phyloP scores from a whole-genome alignment of 192 early-diverging fungal genomes.

The Blastocladiella britannica region DNA sequence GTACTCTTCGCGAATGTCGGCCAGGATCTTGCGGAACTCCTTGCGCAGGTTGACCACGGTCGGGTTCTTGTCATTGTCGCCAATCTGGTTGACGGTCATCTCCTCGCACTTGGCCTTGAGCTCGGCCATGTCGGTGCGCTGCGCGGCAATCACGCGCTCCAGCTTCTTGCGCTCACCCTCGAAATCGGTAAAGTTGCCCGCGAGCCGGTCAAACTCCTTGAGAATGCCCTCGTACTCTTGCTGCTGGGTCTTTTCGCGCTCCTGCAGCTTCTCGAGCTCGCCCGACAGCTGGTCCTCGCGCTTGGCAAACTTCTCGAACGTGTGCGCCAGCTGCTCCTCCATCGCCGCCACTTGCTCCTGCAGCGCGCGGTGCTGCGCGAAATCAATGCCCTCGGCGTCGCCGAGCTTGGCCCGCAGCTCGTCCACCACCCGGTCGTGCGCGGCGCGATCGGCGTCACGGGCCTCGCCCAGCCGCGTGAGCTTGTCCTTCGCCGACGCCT shows the following conservation, averaged over 20 bases:
- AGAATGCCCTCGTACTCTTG: background rate
- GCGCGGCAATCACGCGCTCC: constrained; percentile 5
- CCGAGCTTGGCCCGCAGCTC: background rate
- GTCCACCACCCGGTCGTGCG: background rate
- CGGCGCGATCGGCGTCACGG: background rate
- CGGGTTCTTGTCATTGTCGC: constrained; percentile 3
- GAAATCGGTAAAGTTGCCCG: constrained; percentile 4
- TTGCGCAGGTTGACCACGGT: constrained; percentile 8
- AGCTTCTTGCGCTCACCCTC: constrained; percentile 7
- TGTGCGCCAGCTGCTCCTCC: background rate
- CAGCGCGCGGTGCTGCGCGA: background rate
- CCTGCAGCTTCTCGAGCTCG: background rate
- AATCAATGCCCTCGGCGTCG: background rate
- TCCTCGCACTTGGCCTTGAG: constrained; percentile 11
- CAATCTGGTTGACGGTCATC: constrained; percentile 8
- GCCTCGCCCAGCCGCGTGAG: background rate
- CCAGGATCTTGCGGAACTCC: constrained; percentile 16
- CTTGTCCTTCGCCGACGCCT: background rate
- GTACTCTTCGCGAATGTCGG: constrained; percentile 7
- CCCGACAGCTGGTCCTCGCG: background rate
- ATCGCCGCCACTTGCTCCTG: background rate
- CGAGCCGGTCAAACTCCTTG: background rate
- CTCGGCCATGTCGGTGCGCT: constrained; percentile 6
- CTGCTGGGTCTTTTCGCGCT: background rate
- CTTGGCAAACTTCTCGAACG: background rate